phyloP scores from a whole-genome alignment of 768 basidiomycete species.

The Amanita exitialis region DNA sequence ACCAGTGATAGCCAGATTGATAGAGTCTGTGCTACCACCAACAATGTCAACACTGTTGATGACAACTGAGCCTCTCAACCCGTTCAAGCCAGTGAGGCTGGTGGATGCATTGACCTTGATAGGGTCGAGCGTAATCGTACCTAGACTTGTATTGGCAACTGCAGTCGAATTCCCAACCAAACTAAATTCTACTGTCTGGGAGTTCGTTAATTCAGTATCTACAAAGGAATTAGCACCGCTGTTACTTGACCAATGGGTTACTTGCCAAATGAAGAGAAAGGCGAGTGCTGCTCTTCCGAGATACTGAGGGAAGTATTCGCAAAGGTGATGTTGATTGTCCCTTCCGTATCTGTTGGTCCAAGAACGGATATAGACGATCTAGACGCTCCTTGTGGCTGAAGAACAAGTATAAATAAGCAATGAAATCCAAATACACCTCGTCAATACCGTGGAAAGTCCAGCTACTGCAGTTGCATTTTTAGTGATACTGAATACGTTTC shows the following conservation, averaged over 20 bases:
- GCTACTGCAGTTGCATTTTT: constrained; percentile 43
- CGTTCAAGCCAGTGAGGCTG: constrained; percentile 46
- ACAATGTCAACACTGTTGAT: constrained; percentile 56
- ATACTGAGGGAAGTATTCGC: constrained; percentile 39
- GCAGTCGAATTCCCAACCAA: constrained; percentile 53
- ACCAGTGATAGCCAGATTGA: constrained; percentile 54
- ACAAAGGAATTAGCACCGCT: constrained; percentile 3
- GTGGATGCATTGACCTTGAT: constrained; percentile 67
- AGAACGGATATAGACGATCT: constrained; percentile 47
- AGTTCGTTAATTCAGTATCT: constrained; percentile 51
- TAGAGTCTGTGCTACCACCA: constrained; percentile 50
- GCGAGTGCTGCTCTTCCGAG: constrained; percentile 33
- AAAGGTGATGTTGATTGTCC: constrained; percentile 57
- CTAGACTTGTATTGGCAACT: constrained; percentile 50
- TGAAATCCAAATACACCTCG: background rate
- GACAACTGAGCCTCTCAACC: constrained; percentile 43
- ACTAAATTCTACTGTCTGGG: constrained; percentile 36
- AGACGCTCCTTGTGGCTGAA: constrained; percentile 52
- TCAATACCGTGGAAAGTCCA: constrained; percentile 46
- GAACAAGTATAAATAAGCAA: background rate
- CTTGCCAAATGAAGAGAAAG: constrained; percentile 54
- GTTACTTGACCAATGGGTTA: constrained; percentile 3
- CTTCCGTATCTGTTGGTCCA: constrained; percentile 43
- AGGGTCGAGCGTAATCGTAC: constrained; percentile 56
- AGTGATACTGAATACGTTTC: constrained; percentile 56